These are phyloP conservation scores for Spizellomyces sp. DNA, from an alignment of 192 early-diverging fungal species.

Conservation along the genomic window DNA sequence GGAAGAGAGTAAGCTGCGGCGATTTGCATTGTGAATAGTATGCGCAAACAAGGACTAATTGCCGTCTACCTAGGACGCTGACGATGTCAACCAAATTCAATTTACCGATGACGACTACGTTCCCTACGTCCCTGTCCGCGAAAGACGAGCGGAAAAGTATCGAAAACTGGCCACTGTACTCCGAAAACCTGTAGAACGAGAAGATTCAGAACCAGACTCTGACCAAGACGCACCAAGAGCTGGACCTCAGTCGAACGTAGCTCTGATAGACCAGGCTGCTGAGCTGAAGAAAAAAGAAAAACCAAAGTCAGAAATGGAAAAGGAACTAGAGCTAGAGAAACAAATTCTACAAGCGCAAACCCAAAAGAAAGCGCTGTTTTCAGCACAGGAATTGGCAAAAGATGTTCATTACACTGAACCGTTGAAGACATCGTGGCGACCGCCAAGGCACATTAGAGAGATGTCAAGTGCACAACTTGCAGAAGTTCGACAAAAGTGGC, in stretches of 20 bases:
- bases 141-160: slow-evolving; percentile 60
- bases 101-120: slow-evolving; percentile 55
- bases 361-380: slow-evolving; percentile 76
- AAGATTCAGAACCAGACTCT: slow-evolving; percentile 24
- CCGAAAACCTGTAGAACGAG: slow-evolving; percentile 27
- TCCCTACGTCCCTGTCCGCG: slow-evolving; percentile 76
- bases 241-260: slow-evolving; percentile 66
- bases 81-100: too few relatives aligned
- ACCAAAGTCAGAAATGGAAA: slow-evolving; percentile 78
- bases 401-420: slow-evolving; percentile 86
- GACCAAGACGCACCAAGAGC: slow-evolving; percentile 29
- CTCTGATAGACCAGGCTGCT: slow-evolving; percentile 85
- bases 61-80: too few relatives aligned
- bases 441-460: slow-evolving; percentile 71
- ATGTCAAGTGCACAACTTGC: slow-evolving; percentile 53
- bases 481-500: slow-evolving; percentile 75
- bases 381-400: slow-evolving; percentile 83
- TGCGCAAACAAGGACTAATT: too few relatives aligned
- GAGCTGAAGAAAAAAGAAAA: slow-evolving; percentile 68
- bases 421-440: slow-evolving; percentile 83
- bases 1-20: too few relatives aligned
- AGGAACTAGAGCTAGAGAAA: slow-evolving; percentile 78
- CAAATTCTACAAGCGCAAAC: slow-evolving; percentile 82
- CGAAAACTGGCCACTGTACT: slow-evolving; percentile 18
- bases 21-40: too few relatives aligned